Conservation (phyloP, 2,329 filamentous ascomycete genomes). For the Celoporthe dispersa region DNA sequence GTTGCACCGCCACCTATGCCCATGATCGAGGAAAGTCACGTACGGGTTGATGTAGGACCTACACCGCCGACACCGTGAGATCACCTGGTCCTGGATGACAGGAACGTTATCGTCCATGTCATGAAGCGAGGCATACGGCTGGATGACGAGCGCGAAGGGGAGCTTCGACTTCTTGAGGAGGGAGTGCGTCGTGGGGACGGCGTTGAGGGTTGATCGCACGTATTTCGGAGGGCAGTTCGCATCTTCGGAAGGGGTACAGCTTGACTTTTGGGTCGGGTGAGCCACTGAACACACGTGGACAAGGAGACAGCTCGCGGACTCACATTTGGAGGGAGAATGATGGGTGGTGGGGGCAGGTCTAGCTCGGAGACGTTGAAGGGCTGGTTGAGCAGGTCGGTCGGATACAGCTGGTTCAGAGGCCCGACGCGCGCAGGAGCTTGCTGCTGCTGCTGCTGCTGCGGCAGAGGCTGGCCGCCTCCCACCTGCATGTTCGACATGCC, state of each 20-base stretch:
- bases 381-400: constrained; percentile 87
- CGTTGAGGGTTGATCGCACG: constrained; percentile 92
- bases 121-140: constrained; percentile 91
- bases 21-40: constrained; percentile 93
- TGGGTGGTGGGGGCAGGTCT: constrained; percentile 87
- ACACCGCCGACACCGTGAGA: constrained; percentile 93
- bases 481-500: constrained; percentile 87
- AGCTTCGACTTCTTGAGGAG: constrained; percentile 96
- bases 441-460: constrained; percentile 44
- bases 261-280: constrained; percentile 61
- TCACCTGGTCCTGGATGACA: constrained; percentile 94
- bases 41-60: constrained; percentile 98
- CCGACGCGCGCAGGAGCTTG: constrained; percentile 54
- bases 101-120: constrained; percentile 91
- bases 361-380: constrained; percentile 94
- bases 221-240: constrained; percentile 94
- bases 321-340: constrained; percentile 90
- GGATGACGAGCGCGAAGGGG: constrained; percentile 93
- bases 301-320: constrained; percentile 43
- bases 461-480: constrained; percentile 61
- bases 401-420: constrained; percentile 84
- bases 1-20: constrained; percentile 98
- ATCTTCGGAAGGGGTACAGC: constrained; percentile 86
- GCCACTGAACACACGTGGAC: constrained; percentile 6
- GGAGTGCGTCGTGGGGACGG: constrained; percentile 88